Evolutionary conservation across 2,329 filamentous ascomycete species (phyloP).

Genomic region (Neonectria magnoliae): DNA sequence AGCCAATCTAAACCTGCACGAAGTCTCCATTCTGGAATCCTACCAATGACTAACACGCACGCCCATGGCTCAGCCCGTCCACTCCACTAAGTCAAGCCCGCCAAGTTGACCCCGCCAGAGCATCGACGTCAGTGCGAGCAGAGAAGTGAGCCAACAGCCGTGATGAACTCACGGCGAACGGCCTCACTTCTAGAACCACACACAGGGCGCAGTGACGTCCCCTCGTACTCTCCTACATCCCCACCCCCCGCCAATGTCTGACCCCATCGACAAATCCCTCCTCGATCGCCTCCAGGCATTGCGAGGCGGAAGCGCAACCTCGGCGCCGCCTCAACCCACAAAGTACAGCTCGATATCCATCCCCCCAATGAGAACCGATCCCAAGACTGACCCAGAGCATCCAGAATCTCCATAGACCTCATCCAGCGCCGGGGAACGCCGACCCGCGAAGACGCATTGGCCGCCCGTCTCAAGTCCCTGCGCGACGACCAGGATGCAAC

Average conservation of each 20-base stretch:
- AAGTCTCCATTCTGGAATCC: no score
- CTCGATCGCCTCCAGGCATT: constrained; percentile 66
- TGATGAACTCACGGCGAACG: no score
- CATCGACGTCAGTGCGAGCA: no score
- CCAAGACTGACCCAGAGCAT: background rate
- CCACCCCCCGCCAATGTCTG: constrained; percentile 41
- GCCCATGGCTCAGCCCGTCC: no score
- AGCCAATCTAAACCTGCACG: no score
- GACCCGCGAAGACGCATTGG: constrained; percentile 61
- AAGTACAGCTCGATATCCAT: constrained; percentile 49
- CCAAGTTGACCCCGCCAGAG: no score
- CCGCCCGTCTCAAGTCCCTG: constrained; percentile 62
- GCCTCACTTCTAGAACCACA: no score
- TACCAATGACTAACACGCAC: no score
- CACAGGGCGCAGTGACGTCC: no score
- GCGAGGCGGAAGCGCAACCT: constrained; percentile 49
- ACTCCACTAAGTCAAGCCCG: no score
- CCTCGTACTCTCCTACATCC: background rate
- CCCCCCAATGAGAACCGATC: background rate
- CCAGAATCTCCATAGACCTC: constrained; percentile 47
- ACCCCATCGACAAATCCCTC: constrained; percentile 57
- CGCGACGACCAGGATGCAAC: constrained; percentile 52
- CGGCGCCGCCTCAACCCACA: constrained; percentile 47
- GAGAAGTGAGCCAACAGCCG: no score
- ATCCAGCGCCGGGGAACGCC: constrained; percentile 55